phyloP scores from a whole-genome alignment of 1,284 basidiomycete species.

The Trichosporon coremiiforme region DNA sequence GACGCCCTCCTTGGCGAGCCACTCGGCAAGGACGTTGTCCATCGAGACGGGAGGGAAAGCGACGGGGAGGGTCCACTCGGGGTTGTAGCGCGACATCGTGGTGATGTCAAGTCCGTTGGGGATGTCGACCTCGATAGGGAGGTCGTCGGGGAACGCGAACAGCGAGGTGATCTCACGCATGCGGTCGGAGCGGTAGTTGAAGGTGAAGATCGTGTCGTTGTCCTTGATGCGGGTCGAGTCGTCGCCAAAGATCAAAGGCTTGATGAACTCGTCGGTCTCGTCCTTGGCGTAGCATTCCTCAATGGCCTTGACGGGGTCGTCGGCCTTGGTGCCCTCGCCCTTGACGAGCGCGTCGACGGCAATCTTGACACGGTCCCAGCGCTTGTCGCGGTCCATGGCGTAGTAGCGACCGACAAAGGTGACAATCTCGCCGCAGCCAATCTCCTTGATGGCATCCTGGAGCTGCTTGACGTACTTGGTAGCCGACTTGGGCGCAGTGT shows the following conservation, averaged over 20 bases:
- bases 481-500: constrained; percentile 81
- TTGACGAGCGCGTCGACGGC: constrained; percentile 78
- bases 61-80: constrained; percentile 79
- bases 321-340: constrained; percentile 68
- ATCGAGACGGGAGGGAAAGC: constrained; percentile 87
- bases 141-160: constrained; percentile 70
- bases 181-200: constrained; percentile 92
- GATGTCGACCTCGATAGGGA: constrained; percentile 76
- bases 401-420: constrained; percentile 87
- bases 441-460: constrained; percentile 74
- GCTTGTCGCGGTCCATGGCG: constrained; percentile 93
- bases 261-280: constrained; percentile 88
- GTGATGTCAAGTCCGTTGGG: constrained; percentile 81
- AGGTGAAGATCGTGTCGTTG: constrained; percentile 81
- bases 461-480: constrained; percentile 73
- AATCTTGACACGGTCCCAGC: constrained; percentile 87
- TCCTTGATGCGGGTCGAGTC: constrained; percentile 74
- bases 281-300: constrained; percentile 74
- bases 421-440: constrained; percentile 65
- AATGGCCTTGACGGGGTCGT: constrained; percentile 68
- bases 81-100: constrained; percentile 90
- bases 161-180: constrained; percentile 85
- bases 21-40: constrained; percentile 89
- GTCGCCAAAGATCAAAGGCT: constrained; percentile 83
- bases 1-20: constrained; percentile 73